A percentile compares a stretch with the other conserved stretches of the same genome.
Evolutionary conservation across 169 alveolate genomes (phyloP).

Genomic region (Babesia sp.): DNA sequence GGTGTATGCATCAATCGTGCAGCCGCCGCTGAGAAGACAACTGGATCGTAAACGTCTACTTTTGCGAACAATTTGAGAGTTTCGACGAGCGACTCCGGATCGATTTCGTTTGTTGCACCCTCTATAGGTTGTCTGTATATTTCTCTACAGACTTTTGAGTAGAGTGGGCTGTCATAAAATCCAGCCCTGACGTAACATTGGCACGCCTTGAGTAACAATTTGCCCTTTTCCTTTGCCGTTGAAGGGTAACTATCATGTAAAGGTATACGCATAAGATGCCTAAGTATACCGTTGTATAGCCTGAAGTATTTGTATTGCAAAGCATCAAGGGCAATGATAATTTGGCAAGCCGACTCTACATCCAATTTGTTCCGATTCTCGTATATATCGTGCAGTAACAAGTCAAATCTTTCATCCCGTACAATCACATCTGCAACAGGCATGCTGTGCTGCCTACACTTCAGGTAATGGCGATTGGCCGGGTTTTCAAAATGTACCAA

Average conservation of each 20-base stretch:
- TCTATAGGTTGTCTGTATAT: conserved; percentile 11
- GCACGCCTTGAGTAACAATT: conserved; percentile 54
- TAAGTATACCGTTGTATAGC: conserved; percentile 70
- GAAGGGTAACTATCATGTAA: background rate
- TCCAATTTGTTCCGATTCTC: conserved; percentile 73
- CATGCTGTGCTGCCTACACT: conserved; percentile 39
- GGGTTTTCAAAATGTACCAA: conserved; percentile 52
- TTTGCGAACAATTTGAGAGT: conserved; percentile 30
- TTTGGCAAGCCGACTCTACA: conserved; percentile 73
- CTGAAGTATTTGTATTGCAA: conserved; percentile 68
- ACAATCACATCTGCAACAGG: conserved; percentile 58
- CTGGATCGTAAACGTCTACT: conserved; percentile 49
- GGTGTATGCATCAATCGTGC: background rate
- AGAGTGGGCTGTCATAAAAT: conserved; percentile 52
- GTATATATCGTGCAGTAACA: conserved; percentile 73
- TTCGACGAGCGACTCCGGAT: conserved; percentile 10
- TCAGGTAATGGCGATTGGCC: conserved; percentile 44
- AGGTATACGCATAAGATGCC: conserved; percentile 53
- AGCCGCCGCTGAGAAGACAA: conserved; percentile 20
- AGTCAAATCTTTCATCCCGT: conserved; percentile 65
- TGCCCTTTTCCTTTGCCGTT: conserved; percentile 11
- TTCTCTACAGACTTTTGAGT: conserved; percentile 51
- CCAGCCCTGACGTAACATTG: conserved; percentile 61
- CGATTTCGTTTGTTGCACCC: background rate
- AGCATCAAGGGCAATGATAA: conserved; percentile 71